These are phyloP conservation scores for Parmales sp. DNA, from an alignment of 108 stramenopile species.

Conservation along the genomic window DNA sequence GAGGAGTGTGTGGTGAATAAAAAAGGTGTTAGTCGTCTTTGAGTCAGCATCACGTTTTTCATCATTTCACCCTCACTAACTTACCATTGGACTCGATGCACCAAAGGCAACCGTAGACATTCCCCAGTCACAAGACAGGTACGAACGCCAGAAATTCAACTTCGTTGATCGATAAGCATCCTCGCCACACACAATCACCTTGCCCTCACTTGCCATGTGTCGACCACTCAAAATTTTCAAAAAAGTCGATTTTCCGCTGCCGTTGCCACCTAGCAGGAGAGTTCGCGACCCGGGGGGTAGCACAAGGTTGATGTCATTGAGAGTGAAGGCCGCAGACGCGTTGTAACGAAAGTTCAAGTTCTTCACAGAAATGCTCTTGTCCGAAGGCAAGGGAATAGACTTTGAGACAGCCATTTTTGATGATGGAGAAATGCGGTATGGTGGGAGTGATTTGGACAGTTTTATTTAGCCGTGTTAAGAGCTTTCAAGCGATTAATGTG, in stretches of 20 bases:
- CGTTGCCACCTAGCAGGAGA: constrained; percentile 80
- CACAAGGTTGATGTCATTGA: constrained; percentile 48
- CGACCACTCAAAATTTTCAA: constrained; percentile 80
- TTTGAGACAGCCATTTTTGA: too few relatives aligned
- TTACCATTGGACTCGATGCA: constrained; percentile 66
- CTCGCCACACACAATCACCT: constrained; percentile 68
- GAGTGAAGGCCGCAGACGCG: constrained; percentile 30
- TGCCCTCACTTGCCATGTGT: constrained; percentile 63
- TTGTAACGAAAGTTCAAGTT: neutral
- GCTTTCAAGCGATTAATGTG: too few relatives aligned
- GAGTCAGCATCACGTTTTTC: too few relatives aligned
- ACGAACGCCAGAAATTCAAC: constrained; percentile 82
- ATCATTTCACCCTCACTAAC: neutral
- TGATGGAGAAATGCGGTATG: too few relatives aligned
- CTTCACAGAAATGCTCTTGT: neutral
- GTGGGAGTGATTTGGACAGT: too few relatives aligned
- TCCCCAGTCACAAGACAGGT: constrained; percentile 92
- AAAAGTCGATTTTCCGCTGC: constrained; percentile 62
- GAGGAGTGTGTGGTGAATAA: constrained; percentile 15
- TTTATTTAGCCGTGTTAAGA: too few relatives aligned
- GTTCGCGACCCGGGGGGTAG: constrained; percentile 62
- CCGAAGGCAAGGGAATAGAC: too few relatives aligned
- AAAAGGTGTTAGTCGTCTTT: neutral
- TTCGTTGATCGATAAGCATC: constrained; percentile 88
- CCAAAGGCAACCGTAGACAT: constrained; percentile 97